Percentiles rank a stretch among this genome's conserved stretches.
phyloP scores from a whole-genome alignment of 352 stramenopile species.

The Plasmopara muralis region DNA sequence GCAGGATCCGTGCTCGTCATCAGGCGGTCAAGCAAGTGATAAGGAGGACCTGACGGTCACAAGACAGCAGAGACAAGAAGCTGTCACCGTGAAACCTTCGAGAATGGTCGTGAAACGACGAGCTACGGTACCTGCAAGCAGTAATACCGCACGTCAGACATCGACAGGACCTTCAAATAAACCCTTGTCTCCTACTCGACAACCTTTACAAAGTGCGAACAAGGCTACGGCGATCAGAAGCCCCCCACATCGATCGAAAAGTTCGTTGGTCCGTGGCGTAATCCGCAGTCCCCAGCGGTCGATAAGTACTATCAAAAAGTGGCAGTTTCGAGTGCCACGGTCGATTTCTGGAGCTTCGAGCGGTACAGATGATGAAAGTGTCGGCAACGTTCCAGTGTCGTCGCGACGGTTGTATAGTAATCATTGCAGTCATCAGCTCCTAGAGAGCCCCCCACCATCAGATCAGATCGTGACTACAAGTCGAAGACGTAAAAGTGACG shows the following conservation, averaged over 20 bases:
- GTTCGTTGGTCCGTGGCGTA: constrained; percentile 3
- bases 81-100: constrained; percentile 31
- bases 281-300: constrained; percentile 9
- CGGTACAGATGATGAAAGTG: constrained; percentile 24
- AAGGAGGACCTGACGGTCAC: constrained; percentile 26
- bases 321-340: constrained; percentile 21
- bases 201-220: constrained; percentile 11
- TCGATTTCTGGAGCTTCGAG: constrained; percentile 25
- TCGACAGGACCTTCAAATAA: constrained; percentile 10
- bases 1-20: constrained; percentile 38
- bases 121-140: constrained; percentile 23
- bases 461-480: constrained; percentile 19
- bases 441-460: constrained; percentile 32
- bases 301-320: constrained; percentile 22
- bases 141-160: constrained; percentile 12
- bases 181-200: constrained; percentile 18
- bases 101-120: constrained; percentile 49
- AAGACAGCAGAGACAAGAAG: constrained; percentile 18
- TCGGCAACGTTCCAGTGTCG: constrained; percentile 11
- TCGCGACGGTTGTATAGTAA: constrained; percentile 24
- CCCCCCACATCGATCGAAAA: constrained; percentile 7
- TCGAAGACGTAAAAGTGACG: constrained; percentile 16
- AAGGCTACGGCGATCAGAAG: constrained; percentile 11
- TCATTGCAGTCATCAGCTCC: constrained; percentile 27
- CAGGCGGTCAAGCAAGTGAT: constrained; percentile 37